A percentile compares a stretch with the other conserved stretches of the same genome.
phyloP scores from a whole-genome alignment of 805 yeast species.

The Candida lessepsii region DNA sequence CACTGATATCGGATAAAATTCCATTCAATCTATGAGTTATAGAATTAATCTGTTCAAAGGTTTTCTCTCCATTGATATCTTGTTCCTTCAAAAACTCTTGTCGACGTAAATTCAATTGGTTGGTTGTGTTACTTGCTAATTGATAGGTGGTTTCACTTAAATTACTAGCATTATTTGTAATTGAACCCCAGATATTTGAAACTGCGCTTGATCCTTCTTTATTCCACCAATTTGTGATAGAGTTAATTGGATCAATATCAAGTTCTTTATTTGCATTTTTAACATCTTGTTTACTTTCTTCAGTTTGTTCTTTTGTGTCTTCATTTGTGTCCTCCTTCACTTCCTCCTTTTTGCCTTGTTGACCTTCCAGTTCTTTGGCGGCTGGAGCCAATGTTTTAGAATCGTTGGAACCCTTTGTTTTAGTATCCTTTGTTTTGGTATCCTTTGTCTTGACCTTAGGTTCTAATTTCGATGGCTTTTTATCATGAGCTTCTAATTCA shows the following conservation, averaged over 20 bases:
- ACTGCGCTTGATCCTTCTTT: conserved; percentile 66
- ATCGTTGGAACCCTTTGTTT: conserved; percentile 11
- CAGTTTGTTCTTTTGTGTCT: conserved; percentile 1
- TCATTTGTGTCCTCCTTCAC: conserved; percentile 15
- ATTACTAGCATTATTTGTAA: conserved; percentile 50
- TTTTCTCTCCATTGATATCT: conserved; percentile 17
- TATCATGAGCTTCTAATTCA: conserved; percentile 66
- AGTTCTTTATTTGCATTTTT: conserved; percentile 18
- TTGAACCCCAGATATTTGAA: conserved; percentile 65
- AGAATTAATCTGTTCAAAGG: conserved; percentile 27
- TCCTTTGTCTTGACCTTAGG: conserved; percentile 25
- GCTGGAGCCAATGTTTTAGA: too few species aligned
- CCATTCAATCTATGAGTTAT: conserved; percentile 30
- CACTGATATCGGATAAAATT: conserved; percentile 38
- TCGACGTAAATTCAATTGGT: conserved; percentile 39
- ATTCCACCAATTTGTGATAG: conserved; percentile 75
- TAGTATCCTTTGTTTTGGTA: conserved; percentile 10
- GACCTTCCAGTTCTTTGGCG: too few species aligned
- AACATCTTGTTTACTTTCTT: not conserved
- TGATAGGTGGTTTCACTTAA: conserved; percentile 52
- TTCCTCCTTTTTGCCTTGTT: conserved; percentile 14
- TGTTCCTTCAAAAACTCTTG: conserved; percentile 31
- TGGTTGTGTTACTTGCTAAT: conserved; percentile 45
- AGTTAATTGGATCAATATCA: conserved; percentile 58
- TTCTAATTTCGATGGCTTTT: conserved; percentile 34